Conservation (phyloP, 2,329 filamentous ascomycete genomes). For the Penicillium rolfsii region DNA sequence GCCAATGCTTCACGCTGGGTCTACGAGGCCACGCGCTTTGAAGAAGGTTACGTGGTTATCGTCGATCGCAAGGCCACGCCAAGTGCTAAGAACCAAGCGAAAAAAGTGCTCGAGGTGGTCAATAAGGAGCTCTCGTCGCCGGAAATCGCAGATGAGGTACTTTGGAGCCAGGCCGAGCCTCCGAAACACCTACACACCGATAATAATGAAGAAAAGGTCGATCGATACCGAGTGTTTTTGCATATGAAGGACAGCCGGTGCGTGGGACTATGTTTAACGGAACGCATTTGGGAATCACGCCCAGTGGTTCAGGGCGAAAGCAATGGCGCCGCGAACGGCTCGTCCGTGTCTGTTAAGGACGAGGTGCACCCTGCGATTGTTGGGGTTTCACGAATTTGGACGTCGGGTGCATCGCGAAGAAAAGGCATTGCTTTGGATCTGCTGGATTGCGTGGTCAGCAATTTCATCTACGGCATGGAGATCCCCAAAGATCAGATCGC, state of each 20-base stretch:
- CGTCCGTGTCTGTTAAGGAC: slow-evolving; percentile 51
- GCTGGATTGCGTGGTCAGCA: slow-evolving; percentile 58
- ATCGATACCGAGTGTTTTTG: slow-evolving; percentile 64
- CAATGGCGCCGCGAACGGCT: slow-evolving; percentile 34
- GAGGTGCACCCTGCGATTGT: slow-evolving; percentile 55
- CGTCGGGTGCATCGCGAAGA: slow-evolving; percentile 58
- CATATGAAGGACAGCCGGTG: slow-evolving; percentile 65
- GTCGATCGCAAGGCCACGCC: slow-evolving; percentile 59
- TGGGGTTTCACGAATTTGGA: slow-evolving; percentile 69
- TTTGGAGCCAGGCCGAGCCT: slow-evolving; percentile 58
- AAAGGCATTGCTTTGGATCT: slow-evolving; percentile 62
- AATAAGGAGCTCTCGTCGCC: slow-evolving; percentile 65
- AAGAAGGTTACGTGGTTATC: slow-evolving; percentile 59
- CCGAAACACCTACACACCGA: slow-evolving; percentile 43
- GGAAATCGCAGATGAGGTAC: slow-evolving; percentile 58
- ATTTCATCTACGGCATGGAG: slow-evolving; percentile 60
- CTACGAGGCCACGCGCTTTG: slow-evolving; percentile 54
- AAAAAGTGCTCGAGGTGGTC: slow-evolving; percentile 64
- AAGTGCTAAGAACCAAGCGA: slow-evolving; percentile 56
- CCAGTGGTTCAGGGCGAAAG: slow-evolving; percentile 45
- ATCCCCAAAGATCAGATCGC: slow-evolving; percentile 61
- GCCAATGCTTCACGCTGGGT: slow-evolving; percentile 56
- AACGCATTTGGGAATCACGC: slow-evolving; percentile 62
- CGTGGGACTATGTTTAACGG: slow-evolving; percentile 63
- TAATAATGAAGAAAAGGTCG: slow-evolving; percentile 42